phyloP scores from a whole-genome alignment of 495 filamentous ascomycete species.

The Penicillium chermesinum region DNA sequence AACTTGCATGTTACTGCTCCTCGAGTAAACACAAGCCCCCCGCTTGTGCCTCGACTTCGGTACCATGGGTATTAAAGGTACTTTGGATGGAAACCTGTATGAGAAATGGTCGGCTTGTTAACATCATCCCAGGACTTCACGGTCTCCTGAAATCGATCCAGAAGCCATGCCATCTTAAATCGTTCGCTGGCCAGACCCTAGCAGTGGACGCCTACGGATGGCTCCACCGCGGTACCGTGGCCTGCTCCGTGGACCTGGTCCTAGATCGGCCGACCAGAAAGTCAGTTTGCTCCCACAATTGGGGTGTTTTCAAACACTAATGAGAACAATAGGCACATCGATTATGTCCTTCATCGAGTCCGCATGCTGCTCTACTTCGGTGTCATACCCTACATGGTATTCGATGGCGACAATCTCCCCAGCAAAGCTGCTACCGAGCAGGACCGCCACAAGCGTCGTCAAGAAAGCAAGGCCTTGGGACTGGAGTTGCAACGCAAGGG shows the following conservation, averaged over 20 bases:
- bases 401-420: constrained; percentile 93
- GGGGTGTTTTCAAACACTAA: background rate
- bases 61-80: constrained; percentile 71
- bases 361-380: constrained; percentile 91
- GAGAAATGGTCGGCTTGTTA: too few relatives aligned
- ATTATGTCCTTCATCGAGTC: constrained; percentile 86
- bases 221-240: constrained; percentile 89
- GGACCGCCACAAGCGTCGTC: constrained; percentile 61
- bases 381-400: constrained; percentile 86
- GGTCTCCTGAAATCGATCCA: constrained; percentile 95
- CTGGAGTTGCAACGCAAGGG: constrained; percentile 76
- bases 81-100: too few relatives aligned
- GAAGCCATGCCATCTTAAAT: constrained; percentile 76
- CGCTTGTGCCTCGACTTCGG: constrained; percentile 26
- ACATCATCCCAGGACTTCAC: constrained; percentile 60
- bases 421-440: constrained; percentile 91
- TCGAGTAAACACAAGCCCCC: constrained; percentile 27
- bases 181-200: constrained; percentile 81
- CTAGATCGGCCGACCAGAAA: constrained; percentile 81
- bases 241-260: constrained; percentile 89
- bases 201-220: constrained; percentile 97
- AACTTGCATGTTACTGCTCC: constrained; percentile 15
- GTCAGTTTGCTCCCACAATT: constrained; percentile 45
- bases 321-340: constrained; percentile 62
- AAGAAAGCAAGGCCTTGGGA: constrained; percentile 67